Base-by-base conservation (phyloP, 768 basidiomycete species). In the Psilocybe cyanescens region DNA sequence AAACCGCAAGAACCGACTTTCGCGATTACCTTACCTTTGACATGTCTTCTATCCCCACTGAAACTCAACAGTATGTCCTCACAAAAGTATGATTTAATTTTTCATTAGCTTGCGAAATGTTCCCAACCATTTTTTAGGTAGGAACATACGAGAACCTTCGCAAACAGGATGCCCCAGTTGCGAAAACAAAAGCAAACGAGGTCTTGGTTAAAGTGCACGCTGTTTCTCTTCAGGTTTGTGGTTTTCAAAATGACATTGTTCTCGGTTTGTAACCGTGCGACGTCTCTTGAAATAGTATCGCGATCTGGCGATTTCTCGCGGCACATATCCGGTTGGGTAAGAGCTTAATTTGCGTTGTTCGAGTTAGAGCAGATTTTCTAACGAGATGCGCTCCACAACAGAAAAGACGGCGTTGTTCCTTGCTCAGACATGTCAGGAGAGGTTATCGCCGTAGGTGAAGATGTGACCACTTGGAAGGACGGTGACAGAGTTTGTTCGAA, bases 401-500 rank as follows among this genome's bases (percentile, higher is more conserved):
- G 70, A 17, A 35, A 67, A 4, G 63, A 67, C 2, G 62, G 75
- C 52, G 63, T 76, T 0, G 74, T 80, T 8, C 77, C 77, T 37
- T 75, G 74, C 65, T 79, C 86, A 0, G 86, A 88, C 65, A 78
- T 81, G 72, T 83, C 86, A 16, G 86, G 87, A 11, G 85, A 86
- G 65, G 74, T 88, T 51, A 70, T 86, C 33, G 76, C 81, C 1
- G 67, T 85, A 9, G 79, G 79, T 4, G 71, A 70, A 11, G 79
- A 75, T 14, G 80, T 80, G 12, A 81, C 72, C 30, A 73, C 69
- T 4, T 87, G 84, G 85, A 80, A 79, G 65, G 67, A 71, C 4
- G 84, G 86, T n/a, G 85, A 86, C 60, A 81, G 83, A 24, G 83
- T 88, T 58, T 82, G 75, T 62, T 77, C 85, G 8, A 87, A 85